Evolutionary conservation across 2,329 filamentous ascomycete genomes (phyloP), one percentile per base, ranked within the genome.

Genomic region (Beauveria rudraprayagi): DNA sequence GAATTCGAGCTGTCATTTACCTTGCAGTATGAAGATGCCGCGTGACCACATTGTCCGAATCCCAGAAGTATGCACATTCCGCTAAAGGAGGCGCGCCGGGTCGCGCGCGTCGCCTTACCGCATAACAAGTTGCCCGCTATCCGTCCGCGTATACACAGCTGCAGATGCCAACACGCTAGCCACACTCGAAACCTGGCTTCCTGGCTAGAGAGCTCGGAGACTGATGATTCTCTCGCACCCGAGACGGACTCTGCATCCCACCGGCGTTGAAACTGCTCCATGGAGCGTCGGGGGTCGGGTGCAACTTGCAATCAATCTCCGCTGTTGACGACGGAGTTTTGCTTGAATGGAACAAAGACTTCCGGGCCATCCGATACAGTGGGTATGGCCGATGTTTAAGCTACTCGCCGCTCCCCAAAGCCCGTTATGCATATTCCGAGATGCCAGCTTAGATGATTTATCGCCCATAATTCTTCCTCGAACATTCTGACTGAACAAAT

Each of bases 271-370:
- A 17, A 5, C 1, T 51, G 46, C 24, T 44, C 56, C 56, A 24
- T 24, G 56, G 56, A 59, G 37, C 37, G 26, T 59, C 47, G 47
- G 56, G 37, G 37, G 16, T 52, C 47, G 56, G 56, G 56, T 37
- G 46, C 30, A 17, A 43, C 19, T 44, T 24, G 14, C 34, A 7
- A 24, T 50, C 37, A 59, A 52, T 59, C 44, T 59, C 56, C 56
- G 56, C 24, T 3, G 37, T 43, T 52, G 24, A n/a, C 24, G 24
- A 48, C 56, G 56, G 56, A 59, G 19, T 44, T 59, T 28, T 48
- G n/a, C 6, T 43, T 26, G 30, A 43, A 11, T 28, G 56, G 14
- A 26, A 30, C 10, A 41, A 37, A 37, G 34, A 37, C 34, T 28
- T 44, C 56, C 56, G 56, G 24, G 47, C 34, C 24, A 52, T 59